Percentiles rank a stretch among this genome's conserved stretches.
Conservation (phyloP, 805 yeast species). For the Vanderwaltozyma verrucispora region DNA sequence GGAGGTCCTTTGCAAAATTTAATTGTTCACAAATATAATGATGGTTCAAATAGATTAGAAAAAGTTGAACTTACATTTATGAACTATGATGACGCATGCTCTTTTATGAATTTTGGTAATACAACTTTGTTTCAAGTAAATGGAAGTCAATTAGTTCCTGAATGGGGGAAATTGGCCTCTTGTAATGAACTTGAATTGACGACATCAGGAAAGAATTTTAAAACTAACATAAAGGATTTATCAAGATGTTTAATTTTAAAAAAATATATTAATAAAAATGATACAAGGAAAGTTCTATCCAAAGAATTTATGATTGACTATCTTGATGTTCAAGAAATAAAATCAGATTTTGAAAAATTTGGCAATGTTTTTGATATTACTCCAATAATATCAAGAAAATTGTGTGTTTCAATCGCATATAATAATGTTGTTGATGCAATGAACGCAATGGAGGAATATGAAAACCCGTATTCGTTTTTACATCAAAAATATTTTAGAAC, state of each 20-base stretch:
- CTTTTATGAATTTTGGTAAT: slow-evolving; percentile 41
- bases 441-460: slow-evolving; percentile 41
- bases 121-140: slow-evolving; percentile 50
- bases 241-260: slow-evolving; percentile 5
- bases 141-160: slow-evolving; percentile 39
- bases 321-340: slow-evolving; percentile 37
- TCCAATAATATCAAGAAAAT: slow-evolving; percentile 56
- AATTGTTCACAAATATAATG: slow-evolving; percentile 16
- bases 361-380: slow-evolving; percentile 53
- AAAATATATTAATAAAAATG: slow-evolving; percentile 11
- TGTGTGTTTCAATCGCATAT: slow-evolving; percentile 52
- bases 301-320: slow-evolving; percentile 31
- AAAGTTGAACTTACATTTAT: slow-evolving; percentile 42
- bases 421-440: slow-evolving; percentile 51
- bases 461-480: slow-evolving; percentile 27
- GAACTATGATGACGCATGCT: slow-evolving; percentile 41
- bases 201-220: not conserved
- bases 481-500: slow-evolving; percentile 36
- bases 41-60: slow-evolving; percentile 15
- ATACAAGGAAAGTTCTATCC: slow-evolving; percentile 5
- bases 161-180: slow-evolving; percentile 30
- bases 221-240: not conserved
- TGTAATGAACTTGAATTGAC: not conserved
- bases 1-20: slow-evolving; percentile 65
- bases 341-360: slow-evolving; percentile 40